Conservation (phyloP, 2,329 filamentous ascomycete genomes). For the Penicillium janthinellum region DNA sequence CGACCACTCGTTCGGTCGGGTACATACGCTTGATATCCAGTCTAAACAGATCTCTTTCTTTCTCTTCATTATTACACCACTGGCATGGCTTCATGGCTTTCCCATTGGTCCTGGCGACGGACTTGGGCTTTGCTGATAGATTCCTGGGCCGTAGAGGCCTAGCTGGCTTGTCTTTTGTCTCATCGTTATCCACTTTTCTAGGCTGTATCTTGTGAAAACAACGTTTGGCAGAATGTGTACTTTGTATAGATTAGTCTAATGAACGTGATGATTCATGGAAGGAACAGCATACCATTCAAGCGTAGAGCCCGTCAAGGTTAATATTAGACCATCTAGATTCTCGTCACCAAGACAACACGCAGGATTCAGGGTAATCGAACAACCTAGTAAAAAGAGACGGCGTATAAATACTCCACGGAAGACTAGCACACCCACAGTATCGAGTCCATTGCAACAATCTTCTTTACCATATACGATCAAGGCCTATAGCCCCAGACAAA, state of each 20-base stretch:
- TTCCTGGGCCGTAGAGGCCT: not conserved
- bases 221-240: slow-evolving; percentile 7
- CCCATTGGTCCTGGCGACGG: not conserved
- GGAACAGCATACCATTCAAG: not conserved
- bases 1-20: slow-evolving; percentile 18
- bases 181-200: not conserved
- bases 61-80: slow-evolving; percentile 1
- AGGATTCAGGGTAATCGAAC: not conserved
- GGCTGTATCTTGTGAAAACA: not conserved
- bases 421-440: no score
- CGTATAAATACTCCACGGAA: no score
- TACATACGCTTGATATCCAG: slow-evolving; percentile 31
- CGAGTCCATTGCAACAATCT: no score
- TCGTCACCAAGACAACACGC: not conserved
- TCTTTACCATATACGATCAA: no score
- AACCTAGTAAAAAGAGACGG: not conserved
- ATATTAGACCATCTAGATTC: not conserved
- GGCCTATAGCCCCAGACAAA: no score
- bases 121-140: slow-evolving; percentile 4
- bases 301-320: not conserved
- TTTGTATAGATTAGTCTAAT: slow-evolving; percentile 22
- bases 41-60: slow-evolving; percentile 17
- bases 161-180: not conserved
- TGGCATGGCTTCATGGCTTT: not conserved
- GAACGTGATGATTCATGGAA: slow-evolving; percentile 13